These are phyloP conservation scores for Candida yuanshanica DNA, from an alignment of 805 yeast species.

Conservation along the genomic window DNA sequence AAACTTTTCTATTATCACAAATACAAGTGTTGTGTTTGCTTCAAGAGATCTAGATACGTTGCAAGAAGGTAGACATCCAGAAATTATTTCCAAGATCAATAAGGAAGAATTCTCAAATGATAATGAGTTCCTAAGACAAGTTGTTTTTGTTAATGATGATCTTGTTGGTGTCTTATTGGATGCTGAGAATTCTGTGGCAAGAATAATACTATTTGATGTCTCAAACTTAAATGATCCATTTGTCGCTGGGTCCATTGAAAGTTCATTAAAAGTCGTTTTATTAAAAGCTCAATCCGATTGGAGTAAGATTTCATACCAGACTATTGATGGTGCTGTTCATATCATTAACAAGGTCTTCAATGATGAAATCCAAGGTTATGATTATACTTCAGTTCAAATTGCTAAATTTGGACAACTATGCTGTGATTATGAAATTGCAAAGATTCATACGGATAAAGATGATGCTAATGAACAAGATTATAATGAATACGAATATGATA, in stretches of 20 bases:
- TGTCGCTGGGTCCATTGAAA: conserved; percentile 36
- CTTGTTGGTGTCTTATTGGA: conserved; percentile 58
- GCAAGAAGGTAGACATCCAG: conserved; percentile 44
- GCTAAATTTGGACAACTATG: conserved; percentile 67
- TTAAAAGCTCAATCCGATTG: conserved; percentile 52
- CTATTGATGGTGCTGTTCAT: conserved; percentile 56
- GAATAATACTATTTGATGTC: conserved; percentile 45
- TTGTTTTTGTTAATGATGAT: conserved; percentile 48
- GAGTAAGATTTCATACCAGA: conserved; percentile 47
- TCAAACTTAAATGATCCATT: conserved; percentile 36
- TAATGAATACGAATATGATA: conserved; percentile 5
- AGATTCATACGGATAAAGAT: conserved; percentile 17
- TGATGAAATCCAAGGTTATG: conserved; percentile 22
- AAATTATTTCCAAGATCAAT: conserved; percentile 13
- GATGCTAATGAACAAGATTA: conserved; percentile 24
- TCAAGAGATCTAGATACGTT: conserved; percentile 38
- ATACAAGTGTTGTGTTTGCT: conserved; percentile 41
- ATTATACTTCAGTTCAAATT: conserved; percentile 28
- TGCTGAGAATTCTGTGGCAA: conserved; percentile 38
- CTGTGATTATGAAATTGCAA: conserved; percentile 47
- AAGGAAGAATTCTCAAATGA: conserved; percentile 32
- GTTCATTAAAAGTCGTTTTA: conserved; percentile 47
- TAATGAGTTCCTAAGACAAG: conserved; percentile 53
- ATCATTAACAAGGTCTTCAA: conserved; percentile 25
- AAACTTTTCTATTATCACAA: conserved; percentile 50